A percentile compares a stretch with the other conserved stretches of the same genome.
Conservation (phyloP, 2,329 filamentous ascomycete species). For the Hawksworthiomyces lignivorus region DNA sequence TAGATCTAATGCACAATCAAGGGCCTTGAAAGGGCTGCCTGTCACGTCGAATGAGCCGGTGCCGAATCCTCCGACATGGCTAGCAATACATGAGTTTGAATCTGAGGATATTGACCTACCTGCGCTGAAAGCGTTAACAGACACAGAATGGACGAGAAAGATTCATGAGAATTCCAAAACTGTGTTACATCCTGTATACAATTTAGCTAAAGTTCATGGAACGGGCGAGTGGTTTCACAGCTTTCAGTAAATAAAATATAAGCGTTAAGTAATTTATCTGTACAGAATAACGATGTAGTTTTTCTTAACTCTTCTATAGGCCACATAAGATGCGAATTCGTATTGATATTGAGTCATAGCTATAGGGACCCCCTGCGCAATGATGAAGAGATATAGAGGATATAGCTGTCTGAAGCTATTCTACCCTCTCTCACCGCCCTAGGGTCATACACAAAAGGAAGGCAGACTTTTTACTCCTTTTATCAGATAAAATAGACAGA, state of each 20-base stretch:
- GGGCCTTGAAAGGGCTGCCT: conserved; percentile 16
- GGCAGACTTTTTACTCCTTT: too few relatives aligned
- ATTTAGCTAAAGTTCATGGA: conserved; percentile 9
- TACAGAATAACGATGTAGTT: too few relatives aligned
- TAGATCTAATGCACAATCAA: conserved; percentile 17
- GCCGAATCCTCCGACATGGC: conserved; percentile 15
- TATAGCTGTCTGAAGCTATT: too few relatives aligned
- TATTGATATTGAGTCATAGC: too few relatives aligned
- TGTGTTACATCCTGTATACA: conserved; percentile 5
- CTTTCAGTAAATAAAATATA: background rate
- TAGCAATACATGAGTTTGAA: conserved; percentile 10
- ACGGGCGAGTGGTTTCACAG: conserved; percentile 12
- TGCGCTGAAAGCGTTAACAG: conserved; percentile 6
- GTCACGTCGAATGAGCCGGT: conserved; percentile 13
- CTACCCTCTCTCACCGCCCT: too few relatives aligned
- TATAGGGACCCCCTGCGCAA: too few relatives aligned
- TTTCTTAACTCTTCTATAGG: too few relatives aligned
- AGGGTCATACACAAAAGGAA: too few relatives aligned
- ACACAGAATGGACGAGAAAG: conserved; percentile 13
- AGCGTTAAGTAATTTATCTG: too few relatives aligned
- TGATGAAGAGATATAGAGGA: too few relatives aligned
- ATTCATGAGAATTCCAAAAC: conserved; percentile 8
- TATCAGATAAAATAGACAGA: too few relatives aligned
- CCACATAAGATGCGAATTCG: too few relatives aligned
- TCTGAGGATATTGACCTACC: conserved; percentile 8